phyloP scores from a whole-genome alignment of 441 rosid species.

The Arabidopsis lyrata region DNA sequence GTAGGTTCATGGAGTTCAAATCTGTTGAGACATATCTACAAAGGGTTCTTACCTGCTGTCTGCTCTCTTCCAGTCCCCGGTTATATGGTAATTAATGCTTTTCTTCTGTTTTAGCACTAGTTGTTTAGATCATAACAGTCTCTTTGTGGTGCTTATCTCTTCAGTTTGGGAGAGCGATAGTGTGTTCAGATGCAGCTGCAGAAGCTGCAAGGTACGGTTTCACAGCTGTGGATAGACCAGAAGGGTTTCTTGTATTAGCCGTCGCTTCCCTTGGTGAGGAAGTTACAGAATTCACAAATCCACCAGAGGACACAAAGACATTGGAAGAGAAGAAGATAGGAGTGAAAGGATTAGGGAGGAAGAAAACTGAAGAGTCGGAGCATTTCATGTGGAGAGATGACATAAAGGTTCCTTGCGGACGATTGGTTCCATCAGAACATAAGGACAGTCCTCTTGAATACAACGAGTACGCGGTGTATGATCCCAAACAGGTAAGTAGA shows the following conservation, averaged over 20 bases:
- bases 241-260: conserved; percentile 74
- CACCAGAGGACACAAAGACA: conserved; percentile 67
- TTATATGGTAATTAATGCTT: conserved; percentile 59
- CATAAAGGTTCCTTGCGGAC: conserved; percentile 80
- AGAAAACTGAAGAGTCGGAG: conserved; percentile 76
- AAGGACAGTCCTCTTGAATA: conserved; percentile 75
- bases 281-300: conserved; percentile 51
- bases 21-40: conserved; percentile 68
- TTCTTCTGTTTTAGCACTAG: not conserved
- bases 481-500: conserved; percentile 66
- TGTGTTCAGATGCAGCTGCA: conserved; percentile 81
- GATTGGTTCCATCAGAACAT: conserved; percentile 63
- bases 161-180: conserved; percentile 79
- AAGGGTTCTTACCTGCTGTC: conserved; percentile 75
- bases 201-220: conserved; percentile 87
- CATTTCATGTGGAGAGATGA: conserved; percentile 69
- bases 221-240: conserved; percentile 74
- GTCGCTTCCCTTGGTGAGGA: conserved; percentile 67
- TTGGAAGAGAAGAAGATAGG: conserved; percentile 69
- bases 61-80: conserved; percentile 82
- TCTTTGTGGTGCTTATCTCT: not conserved
- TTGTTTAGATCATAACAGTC: not conserved
- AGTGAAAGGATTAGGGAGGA: conserved; percentile 73
- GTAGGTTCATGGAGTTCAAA: conserved; percentile 76
- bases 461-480: conserved; percentile 82